Evolutionary conservation across 225 moss, liverwort and hornwort genomes (phyloP), one percentile per base, ranked within the genome.

Genomic region (Takakia lepidozioides): DNA sequence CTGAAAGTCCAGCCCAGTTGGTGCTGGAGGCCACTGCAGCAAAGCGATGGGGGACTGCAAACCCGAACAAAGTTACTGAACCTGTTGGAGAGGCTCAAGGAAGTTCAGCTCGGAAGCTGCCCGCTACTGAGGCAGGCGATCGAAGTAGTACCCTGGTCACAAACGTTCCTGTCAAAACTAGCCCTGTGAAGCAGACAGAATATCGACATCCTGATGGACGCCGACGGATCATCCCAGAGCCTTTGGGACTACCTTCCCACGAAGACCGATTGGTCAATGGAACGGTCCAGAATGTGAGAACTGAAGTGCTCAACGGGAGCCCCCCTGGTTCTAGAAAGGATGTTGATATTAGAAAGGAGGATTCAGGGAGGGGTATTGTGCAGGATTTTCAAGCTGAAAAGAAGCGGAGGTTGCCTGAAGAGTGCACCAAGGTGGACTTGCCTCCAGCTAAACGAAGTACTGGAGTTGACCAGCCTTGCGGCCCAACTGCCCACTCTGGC

Each of bases 201-300:
- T 98, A 98, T 46, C 76, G 95, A 52, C 82, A 91, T 42, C 61
- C 95, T 54, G 95, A 98, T 68, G 95, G 95, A 13, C 82, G 95
- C 16, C 74, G 90, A 61, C 80, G 95, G 44, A 98, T 98, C 4
- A 98, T 91, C 18, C 95, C 95, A 38, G 87, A 98, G 74, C 84
- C 95, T 28, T 47, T 98, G 25, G 95, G 84, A 27, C 85, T 79
- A 21, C 72, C 88, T 8, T 57, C 66, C 55, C 82, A 81, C 19
- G 88, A 92, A 46, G 87, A 82, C 25, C 68, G 61, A 24, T 68
- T 75, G 35, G 71, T 71, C 57, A 82, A 72, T 40, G 81, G 72
- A 42, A 74, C 74, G 10, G 42, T 68, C 7, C 70, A 79, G n/a
- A 49, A 43, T 39, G 57, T 71, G 1, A 65, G 69, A 27, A 67